Evolutionary conservation across 1,139 yeast species (phyloP), one percentile per base, ranked within the genome.

Genomic region (Yamadazyma siamensis): DNA sequence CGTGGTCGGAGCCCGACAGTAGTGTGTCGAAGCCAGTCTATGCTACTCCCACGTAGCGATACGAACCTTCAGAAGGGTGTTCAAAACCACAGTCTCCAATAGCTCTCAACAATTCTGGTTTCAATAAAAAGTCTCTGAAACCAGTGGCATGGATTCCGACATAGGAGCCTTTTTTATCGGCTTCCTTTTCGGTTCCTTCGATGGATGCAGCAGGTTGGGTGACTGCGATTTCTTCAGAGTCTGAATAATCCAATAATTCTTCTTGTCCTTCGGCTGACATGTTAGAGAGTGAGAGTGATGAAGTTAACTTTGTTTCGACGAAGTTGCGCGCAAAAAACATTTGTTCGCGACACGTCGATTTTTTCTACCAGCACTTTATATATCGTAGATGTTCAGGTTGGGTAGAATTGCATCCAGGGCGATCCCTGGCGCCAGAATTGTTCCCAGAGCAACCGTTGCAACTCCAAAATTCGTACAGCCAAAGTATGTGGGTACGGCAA

Each of bases 11-110:
- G n/a, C n/a, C n/a, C n/a, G n/a, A n/a, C n/a, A n/a, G n/a, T n/a
- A n/a, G n/a, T n/a, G n/a, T n/a, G n/a, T n/a, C n/a, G n/a, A n/a
- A n/a, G n/a, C n/a, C n/a, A n/a, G n/a, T n/a, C n/a, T n/a, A n/a
- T n/a, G n/a, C n/a, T n/a, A n/a, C n/a, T n/a, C n/a, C n/a, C 18
- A 23, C 8, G 11, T 4, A 11, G 13, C 21, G 28, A 58, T 64
- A 81, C 89, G 76, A 67, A 83, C 91, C 94, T 81, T 91, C 98
- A 43, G 96, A 88, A 47, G 98, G 98, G 71, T 91, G 98, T 72
- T 91, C 98, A 59, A 91, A 91, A 74, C 98, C 98, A 73, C 96
- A 88, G 66, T 91, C 98, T 49, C 91, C 95, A 58, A 91, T 91
- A 45, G 98, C 98, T 67, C 98, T 83, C 52, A 91, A 75, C 50